These are phyloP conservation scores for Isatis tinctoria DNA, from an alignment of 345 rosid genomes.

Conservation along the genomic window DNA sequence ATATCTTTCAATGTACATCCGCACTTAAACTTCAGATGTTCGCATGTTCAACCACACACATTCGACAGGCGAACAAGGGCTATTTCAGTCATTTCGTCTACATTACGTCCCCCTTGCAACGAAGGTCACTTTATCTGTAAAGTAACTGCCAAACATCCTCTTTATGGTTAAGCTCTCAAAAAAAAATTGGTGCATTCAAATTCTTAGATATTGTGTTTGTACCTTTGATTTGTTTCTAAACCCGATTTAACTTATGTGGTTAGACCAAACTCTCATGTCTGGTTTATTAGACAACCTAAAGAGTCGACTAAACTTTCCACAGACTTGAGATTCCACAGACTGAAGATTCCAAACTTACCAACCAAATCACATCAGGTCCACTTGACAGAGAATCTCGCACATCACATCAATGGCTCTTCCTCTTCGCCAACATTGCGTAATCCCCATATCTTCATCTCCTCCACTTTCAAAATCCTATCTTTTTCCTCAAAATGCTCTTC, in stretches of 20 bases:
- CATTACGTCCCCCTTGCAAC: no score
- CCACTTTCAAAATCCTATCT: background rate
- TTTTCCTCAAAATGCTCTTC: conserved; percentile 11
- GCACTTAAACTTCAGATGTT: no score
- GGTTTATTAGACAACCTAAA: background rate
- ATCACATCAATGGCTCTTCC: conserved; percentile 29
- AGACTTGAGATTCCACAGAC: background rate
- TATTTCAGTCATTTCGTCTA: no score
- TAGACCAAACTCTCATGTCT: background rate
- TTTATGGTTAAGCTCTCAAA: no score
- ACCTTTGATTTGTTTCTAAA: background rate
- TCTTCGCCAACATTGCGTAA: conserved; percentile 11
- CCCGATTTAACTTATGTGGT: background rate
- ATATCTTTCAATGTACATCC: no score
- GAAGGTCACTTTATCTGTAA: no score
- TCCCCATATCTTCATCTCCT: conserved; percentile 10
- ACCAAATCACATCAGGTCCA: conserved; percentile 15
- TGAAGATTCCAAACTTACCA: background rate
- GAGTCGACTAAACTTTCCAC: background rate
- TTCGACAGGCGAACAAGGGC: no score
- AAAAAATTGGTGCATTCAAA: background rate
- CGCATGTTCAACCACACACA: no score
- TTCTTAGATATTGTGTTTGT: background rate
- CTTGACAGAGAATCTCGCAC: conserved; percentile 23
- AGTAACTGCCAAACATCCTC: no score